Base-by-base conservation (phyloP, 2,329 filamentous ascomycete species). In the Diaporthe longicolla region DNA sequence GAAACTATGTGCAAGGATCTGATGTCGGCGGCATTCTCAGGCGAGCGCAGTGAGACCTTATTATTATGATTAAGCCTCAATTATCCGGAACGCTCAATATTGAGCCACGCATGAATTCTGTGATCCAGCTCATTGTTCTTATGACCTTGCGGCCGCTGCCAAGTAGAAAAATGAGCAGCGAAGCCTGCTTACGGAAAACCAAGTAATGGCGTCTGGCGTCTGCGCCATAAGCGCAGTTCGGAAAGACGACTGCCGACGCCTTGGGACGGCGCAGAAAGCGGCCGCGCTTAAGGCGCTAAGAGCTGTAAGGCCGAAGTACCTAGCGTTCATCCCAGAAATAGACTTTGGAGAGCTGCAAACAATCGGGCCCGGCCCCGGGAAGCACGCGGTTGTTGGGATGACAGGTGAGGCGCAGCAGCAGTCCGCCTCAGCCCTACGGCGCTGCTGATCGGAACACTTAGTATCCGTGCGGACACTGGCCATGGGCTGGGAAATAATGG, bases 281-380 rank as follows among this genome's bases (percentile, higher is more conserved):
- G 68, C 57, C 59, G 72, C 72, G 68, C 72, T 66, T 71, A 45
- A 24, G 40, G 68, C 72, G 50, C 72, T 71, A 71, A 37, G 69
- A 40, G n/a, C 29, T 24, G 55, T 17, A 19, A 52, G 10, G 26
- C 24, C n/a, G 32, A 24, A n/a, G 10, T 21, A 32, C 21, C 13
- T 71, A 37, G 61, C 61, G 43, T 52, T 50, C 9, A 37, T 48
- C 50, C 50, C 50, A 57, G 26, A 70, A 70, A 32, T 70, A 70
- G 24, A 24, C 26, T 59, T 15, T 29, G n/a, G 61, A 9, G 43
- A n/a, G 45, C 61, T 52, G 45, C 54, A 40, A 43, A 50, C 21
- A 19, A 6, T 10, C 24, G 24, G 9, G 37, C 21, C 32, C 15
- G 21, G 24, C 19, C 26, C 6, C 61, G 43, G 61, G 5, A 50